phyloP scores from a whole-genome alignment of 371 early-diverging fungal species.

The Paraphysoderma sedebokerense region DNA sequence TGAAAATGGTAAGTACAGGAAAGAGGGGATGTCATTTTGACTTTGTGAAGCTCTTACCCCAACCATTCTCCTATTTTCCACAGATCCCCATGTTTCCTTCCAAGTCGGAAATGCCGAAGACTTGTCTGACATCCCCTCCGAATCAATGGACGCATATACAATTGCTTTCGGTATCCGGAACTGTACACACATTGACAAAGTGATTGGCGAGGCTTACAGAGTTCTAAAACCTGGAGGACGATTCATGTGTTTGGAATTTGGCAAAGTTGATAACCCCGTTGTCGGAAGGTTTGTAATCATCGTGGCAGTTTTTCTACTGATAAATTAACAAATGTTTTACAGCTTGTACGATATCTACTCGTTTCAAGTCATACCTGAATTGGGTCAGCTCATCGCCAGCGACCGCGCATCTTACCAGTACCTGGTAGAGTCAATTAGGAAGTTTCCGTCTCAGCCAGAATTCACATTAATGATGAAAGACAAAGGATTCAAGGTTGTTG shows the following conservation, averaged over 20 bases:
- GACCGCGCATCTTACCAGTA: slow-evolving; percentile 91
- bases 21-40: no score
- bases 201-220: slow-evolving; percentile 74
- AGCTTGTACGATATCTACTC: slow-evolving; percentile 82
- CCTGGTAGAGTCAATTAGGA: slow-evolving; percentile 92
- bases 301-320: neutral
- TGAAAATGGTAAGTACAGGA: no score
- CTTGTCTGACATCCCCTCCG: slow-evolving; percentile 48
- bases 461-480: slow-evolving; percentile 81
- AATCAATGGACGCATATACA: slow-evolving; percentile 77
- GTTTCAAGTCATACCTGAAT: slow-evolving; percentile 78
- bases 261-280: slow-evolving; percentile 74
- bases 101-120: slow-evolving; percentile 83
- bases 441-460: slow-evolving; percentile 77
- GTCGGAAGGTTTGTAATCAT: slow-evolving; percentile 38
- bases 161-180: slow-evolving; percentile 95
- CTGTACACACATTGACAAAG: slow-evolving; percentile 82
- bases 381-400: slow-evolving; percentile 76
- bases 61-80: slow-evolving; percentile 9
- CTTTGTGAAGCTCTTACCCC: no score
- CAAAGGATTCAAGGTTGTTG: slow-evolving; percentile 78
- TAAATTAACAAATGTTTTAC: neutral
- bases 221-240: slow-evolving; percentile 89
- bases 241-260: slow-evolving; percentile 88
- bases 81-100: slow-evolving; percentile 42